Evolutionary conservation across 495 filamentous ascomycete species (phyloP).

Genomic region (Aspergillus taichungensis): DNA sequence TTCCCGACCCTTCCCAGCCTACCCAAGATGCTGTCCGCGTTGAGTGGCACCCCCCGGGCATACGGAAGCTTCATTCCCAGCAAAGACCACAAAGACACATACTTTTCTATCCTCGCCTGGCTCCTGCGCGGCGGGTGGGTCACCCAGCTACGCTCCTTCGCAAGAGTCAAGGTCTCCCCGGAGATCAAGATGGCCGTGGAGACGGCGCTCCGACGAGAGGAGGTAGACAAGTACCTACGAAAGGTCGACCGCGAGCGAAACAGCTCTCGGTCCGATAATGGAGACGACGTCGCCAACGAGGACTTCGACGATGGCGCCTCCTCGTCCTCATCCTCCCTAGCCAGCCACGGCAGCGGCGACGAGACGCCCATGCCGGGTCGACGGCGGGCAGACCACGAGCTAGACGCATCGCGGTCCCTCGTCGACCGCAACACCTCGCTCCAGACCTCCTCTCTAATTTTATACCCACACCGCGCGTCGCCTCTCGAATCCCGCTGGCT

Average conservation of each 20-base stretch:
- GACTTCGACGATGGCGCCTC: conserved; percentile 22
- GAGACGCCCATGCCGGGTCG: conserved; percentile 29
- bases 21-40: conserved; percentile 70
- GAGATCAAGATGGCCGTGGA: conserved; percentile 44
- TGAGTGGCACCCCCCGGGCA: conserved; percentile 67
- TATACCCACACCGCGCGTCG: conserved; percentile 46
- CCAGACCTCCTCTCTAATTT: conserved; percentile 37
- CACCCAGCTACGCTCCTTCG: conserved; percentile 81
- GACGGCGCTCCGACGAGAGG: conserved; percentile 32
- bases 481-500: conserved; percentile 63
- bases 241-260: conserved; percentile 6
- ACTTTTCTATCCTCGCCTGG: conserved; percentile 87
- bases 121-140: conserved; percentile 87
- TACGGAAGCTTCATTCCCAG: conserved; percentile 78
- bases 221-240: conserved; percentile 34
- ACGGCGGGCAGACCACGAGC: conserved; percentile 17
- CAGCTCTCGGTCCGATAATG: conserved; percentile 8
- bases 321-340: conserved; percentile 35
- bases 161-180: conserved; percentile 56
- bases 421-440: conserved; percentile 31
- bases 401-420: conserved; percentile 28
- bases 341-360: conserved; percentile 32
- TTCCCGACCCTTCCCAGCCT: conserved; percentile 78
- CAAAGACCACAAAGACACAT: conserved; percentile 77
- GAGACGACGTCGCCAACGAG: conserved; percentile 9